A percentile compares a stretch with the other conserved stretches of the same genome.
Evolutionary conservation across 257 asterid species (phyloP).

Genomic region (Nicotiana paniculata): DNA sequence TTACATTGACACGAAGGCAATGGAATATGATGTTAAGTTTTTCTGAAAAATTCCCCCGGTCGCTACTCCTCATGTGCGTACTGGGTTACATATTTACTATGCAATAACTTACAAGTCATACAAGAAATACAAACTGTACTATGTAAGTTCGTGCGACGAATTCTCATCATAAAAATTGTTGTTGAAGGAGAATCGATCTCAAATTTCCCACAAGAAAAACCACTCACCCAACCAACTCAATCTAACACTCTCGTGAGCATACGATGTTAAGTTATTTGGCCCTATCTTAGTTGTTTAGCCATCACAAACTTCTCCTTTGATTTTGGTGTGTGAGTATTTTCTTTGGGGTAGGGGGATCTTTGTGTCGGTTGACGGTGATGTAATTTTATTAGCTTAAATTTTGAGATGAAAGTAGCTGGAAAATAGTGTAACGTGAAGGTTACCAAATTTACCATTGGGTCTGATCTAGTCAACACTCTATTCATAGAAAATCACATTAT

Average conservation of each 20-base stretch:
- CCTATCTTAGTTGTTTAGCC: background rate
- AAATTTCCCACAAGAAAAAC: accelerated
- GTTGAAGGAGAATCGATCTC: too few relatives aligned
- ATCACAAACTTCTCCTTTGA: background rate
- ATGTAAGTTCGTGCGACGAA: too few relatives aligned
- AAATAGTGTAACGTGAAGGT: background rate
- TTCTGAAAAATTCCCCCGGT: too few relatives aligned
- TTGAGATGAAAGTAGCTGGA: background rate
- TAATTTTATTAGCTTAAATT: background rate
- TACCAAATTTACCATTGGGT: background rate
- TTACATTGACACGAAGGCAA: background rate
- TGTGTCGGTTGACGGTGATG: constrained; percentile 1
- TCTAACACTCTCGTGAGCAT: too few relatives aligned
- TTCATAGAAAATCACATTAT: background rate
- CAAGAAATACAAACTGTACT: accelerated
- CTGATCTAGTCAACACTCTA: background rate
- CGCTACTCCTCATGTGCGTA: too few relatives aligned
- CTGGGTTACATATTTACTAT: too few relatives aligned
- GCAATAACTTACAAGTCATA: accelerated
- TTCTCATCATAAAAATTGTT: accelerated
- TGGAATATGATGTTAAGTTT: background rate
- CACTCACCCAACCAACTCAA: too few relatives aligned
- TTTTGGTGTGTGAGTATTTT: background rate
- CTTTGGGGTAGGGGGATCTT: background rate
- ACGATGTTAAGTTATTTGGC: background rate